Evolutionary conservation across 1,284 basidiomycete genomes (phyloP), one percentile per base, ranked within the genome.

Genomic region (Fistulina hepatica): DNA sequence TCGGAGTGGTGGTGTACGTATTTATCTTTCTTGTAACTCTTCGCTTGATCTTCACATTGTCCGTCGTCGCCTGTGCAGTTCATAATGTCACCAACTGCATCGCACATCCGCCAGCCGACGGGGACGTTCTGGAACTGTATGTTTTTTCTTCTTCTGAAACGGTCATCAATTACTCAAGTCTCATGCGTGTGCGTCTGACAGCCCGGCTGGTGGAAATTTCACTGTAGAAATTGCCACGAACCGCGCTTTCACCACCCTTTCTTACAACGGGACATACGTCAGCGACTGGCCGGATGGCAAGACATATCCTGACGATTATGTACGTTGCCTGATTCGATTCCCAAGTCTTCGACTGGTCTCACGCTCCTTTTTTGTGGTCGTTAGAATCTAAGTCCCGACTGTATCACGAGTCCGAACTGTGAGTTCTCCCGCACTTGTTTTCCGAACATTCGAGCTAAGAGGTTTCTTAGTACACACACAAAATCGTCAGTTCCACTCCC

Each of bases 91-190:
- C 67, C 42, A 48, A 48, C 21, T 64, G 67, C 40, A 55, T 63
- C 43, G 40, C 63, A 19, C 64, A 57, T 33, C 68, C 68, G 19
- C 68, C 68, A 13, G 52, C 61, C 3, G 49, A 44, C 5, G 67
- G 65, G 22, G 56, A 61, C 23, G 63, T 63, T 44, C 50, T 71
- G n/a, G 61, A 68, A 33, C 42, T 71, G 66, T 69, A 30, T 44
- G 63, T 52, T 11, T 30, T 24, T 15, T 2, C 26, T n/a, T 22
- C 39, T 17, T 24, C 12, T 9, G 31, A 21, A 5, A n/a, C n/a
- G n/a, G n/a, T n/a, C n/a, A n/a, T n/a, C 30, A 16, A 9, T 33
- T n/a, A n/a, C n/a, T 24, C 11, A 26, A n/a, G n/a, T 16, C 11
- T 33, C 30, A 11, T 41, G 35, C 16, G 20, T 24, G 24, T 27